Evolutionary conservation across 2,329 filamentous ascomycete genomes (phyloP), one percentile per base, ranked within the genome.

Genomic region (Aspergillus versicolor): DNA sequence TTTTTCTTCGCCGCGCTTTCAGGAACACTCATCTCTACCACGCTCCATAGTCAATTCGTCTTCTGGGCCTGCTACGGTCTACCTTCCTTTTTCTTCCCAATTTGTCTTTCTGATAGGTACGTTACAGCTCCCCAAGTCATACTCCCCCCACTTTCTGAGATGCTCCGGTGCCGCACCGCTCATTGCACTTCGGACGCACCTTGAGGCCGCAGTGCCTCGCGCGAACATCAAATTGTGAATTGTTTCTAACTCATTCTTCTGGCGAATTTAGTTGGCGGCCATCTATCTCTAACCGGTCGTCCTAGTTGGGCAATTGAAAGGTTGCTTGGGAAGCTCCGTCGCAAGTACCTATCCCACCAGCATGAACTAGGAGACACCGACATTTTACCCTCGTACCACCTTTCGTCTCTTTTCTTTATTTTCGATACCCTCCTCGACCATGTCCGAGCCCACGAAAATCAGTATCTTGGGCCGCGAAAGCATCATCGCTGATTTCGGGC

Each of bases 401-500:
- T 45, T 42, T 57, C 42, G 43, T 32, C 48, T 22, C 56, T 45
- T 51, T 51, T 61, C 55, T 37, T 41, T 21, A 27, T 46, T n/a
- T 27, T 32, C 40, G 37, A 37, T 51, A n/a, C 44, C 12, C 43
- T 44, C 47, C 55, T 52, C 57, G 32, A 67, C 56, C 46, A 75
- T 75, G 71, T 62, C 67, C 30, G 72, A 71, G 59, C 82, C 84
- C 56, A 84, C 82, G 51, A 84, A 81, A 71, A 91, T 97, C 70
- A 82, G 84, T 37, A 95, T 99, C 65, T 81, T 99, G 58, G 92
- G 92, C 65, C 89, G 90, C 69, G 91, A 96, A 66, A 89, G 88
- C 69, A 97, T 99, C 66, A 82, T 97, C 62, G 88, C 97, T 69
- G 91, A 97, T 72, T 91, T 96, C 73, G 91, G 89, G 63, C 84